Percentiles rank a stretch among this genome's conserved stretches.
These are phyloP conservation scores for Pythium aquatile DNA, from an alignment of 352 stramenopile genomes.

Conservation along the genomic window DNA sequence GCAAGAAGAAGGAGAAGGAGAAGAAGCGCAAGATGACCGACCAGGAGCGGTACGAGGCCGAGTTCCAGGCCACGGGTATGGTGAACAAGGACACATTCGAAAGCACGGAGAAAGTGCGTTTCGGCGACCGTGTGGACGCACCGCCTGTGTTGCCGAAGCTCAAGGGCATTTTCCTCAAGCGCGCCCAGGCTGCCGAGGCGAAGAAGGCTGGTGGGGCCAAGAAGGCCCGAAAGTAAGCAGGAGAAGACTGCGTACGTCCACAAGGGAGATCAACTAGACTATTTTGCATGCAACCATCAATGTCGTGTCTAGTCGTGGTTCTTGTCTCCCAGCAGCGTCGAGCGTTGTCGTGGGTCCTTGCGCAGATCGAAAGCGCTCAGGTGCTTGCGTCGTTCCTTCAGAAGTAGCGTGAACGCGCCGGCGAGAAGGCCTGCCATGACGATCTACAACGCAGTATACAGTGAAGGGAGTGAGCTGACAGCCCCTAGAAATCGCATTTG, in stretches of 20 bases:
- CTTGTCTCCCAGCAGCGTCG: slow-evolving; percentile 41
- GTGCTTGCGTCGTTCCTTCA: slow-evolving; percentile 69
- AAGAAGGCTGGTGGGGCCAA: slow-evolving; percentile 9
- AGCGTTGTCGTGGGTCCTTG: slow-evolving; percentile 62
- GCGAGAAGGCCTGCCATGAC: slow-evolving; percentile 48
- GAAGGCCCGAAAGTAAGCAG: slow-evolving; percentile 18
- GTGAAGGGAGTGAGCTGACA: neutral
- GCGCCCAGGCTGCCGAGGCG: slow-evolving; percentile 46
- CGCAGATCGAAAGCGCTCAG: slow-evolving; percentile 76
- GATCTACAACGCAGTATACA: slow-evolving; percentile 30
- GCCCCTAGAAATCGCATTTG: neutral
- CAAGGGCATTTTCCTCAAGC: slow-evolving; percentile 78
- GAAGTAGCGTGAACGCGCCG: slow-evolving; percentile 45
- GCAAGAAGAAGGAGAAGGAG: slow-evolving; percentile 79
- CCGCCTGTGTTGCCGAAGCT: slow-evolving; percentile 81
- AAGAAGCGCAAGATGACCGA: slow-evolving; percentile 78
- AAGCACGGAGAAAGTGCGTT: slow-evolving; percentile 53
- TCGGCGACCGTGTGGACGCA: slow-evolving; percentile 80
- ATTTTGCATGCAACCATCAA: neutral
- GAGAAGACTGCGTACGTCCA: neutral
- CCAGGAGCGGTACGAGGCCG: slow-evolving; percentile 73
- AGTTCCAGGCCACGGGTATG: slow-evolving; percentile 66
- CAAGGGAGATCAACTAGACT: neutral
- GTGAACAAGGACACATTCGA: slow-evolving; percentile 79
- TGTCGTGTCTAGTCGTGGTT: slow-evolving; percentile 32